Base-by-base conservation (phyloP, 352 stramenopile genomes). In the Globisporangium rhizosaccharum region DNA sequence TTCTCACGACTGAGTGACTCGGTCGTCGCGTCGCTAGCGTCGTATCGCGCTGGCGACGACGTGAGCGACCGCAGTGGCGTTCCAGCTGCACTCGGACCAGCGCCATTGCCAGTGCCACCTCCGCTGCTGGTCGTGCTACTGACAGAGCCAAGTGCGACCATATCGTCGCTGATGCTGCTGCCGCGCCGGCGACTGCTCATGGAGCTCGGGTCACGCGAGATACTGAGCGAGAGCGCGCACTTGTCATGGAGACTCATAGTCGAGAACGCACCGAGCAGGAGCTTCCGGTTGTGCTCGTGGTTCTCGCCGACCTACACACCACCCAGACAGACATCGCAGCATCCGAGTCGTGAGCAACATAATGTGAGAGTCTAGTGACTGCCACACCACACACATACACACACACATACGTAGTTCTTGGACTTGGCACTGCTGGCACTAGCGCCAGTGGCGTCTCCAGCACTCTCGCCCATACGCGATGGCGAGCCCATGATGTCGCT, bases 221-320 rank as follows among this genome's bases (percentile, higher is more conserved):
- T 89, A 51, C 81, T 88, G 23, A 94, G 64, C 10, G 85, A 92
- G 17, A 94, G 62, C 0, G 85, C 85, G 33, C 85, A 94, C 59
- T 94, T 94, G 66, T 94, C 85, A 44, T 92, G 85, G 47, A 94
- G 70, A 71, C 85, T 94, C 85, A 94, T 93, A 0, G 82, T 92
- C 10, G 85, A 94, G 62, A 94, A 94, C 3, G 85, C 85, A 2
- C 83, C 83, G 37, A 94, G 71, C 3, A 94, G 51, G 18, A 94
- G 65, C 56, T 94, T 92, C 11, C 85, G 77, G 58, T 94, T 94
- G 65, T 92, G 77, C 41, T 91, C 73, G 50, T 92, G 75, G 56
- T 88, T 92, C 30, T 88, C 76, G 62, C 76, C 81, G 6, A 73
- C 66, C 77, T 92, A 39, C 63, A 55, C 44, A 46, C 18, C 18